A percentile compares a stretch with the other conserved stretches of the same genome.
Evolutionary conservation across 768 basidiomycete species (phyloP).

Genomic region (Favolaschia claudopus): DNA sequence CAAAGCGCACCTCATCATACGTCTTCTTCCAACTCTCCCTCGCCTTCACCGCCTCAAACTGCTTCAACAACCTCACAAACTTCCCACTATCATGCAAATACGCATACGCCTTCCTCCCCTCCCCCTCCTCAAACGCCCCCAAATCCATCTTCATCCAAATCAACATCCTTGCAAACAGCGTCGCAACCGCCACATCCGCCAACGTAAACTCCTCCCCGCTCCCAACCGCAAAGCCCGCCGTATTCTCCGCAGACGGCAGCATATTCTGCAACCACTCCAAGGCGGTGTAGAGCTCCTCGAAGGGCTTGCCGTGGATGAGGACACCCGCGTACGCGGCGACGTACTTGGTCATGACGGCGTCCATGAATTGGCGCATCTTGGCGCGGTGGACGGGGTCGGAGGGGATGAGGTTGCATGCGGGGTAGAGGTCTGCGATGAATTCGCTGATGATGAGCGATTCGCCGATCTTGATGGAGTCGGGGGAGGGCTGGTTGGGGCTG

Average conservation of each 20-base stretch:
- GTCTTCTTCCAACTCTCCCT: constrained; percentile 64
- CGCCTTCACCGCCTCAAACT: constrained; percentile 51
- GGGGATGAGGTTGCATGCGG: constrained; percentile 55
- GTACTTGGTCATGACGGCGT: constrained; percentile 55
- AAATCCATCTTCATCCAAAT: constrained; percentile 54
- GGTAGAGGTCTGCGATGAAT: constrained; percentile 67
- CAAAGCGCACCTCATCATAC: constrained; percentile 59
- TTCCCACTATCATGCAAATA: constrained; percentile 50
- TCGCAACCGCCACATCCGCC: constrained; percentile 65
- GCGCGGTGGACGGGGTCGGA: constrained; percentile 62
- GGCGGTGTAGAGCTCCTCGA: constrained; percentile 46
- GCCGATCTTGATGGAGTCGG: constrained; percentile 63
- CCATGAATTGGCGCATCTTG: constrained; percentile 68
- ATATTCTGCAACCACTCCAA: constrained; percentile 57
- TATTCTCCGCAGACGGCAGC: no score
- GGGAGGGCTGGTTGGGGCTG: constrained; percentile 61
- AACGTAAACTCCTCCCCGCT: constrained; percentile 55
- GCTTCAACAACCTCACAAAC: constrained; percentile 56
- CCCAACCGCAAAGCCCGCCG: constrained; percentile 50
- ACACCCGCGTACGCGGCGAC: constrained; percentile 43
- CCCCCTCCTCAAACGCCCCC: constrained; percentile 55
- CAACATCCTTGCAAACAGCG: constrained; percentile 63
- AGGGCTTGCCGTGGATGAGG: constrained; percentile 45
- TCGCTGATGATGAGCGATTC: constrained; percentile 72
- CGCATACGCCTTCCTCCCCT: constrained; percentile 51